phyloP scores from a whole-genome alignment of 2,329 filamentous ascomycete species.

The Penicillium sp. region DNA sequence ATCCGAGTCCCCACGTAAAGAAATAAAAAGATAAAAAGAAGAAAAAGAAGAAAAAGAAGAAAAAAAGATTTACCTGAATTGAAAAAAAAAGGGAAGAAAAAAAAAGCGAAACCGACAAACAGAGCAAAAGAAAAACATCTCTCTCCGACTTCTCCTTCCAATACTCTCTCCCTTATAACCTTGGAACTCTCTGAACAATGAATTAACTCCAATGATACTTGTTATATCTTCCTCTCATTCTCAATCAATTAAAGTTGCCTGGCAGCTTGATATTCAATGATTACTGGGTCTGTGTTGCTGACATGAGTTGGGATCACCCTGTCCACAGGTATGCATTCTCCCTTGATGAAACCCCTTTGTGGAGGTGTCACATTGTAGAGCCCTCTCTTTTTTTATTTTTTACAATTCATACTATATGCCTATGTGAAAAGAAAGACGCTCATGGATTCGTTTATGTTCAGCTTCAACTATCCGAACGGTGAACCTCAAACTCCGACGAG shows the following conservation, averaged over 20 bases:
- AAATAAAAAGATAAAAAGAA: constrained; percentile 17
- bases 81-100: constrained; percentile 8
- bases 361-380: constrained; percentile 12
- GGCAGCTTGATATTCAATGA: constrained; percentile 38
- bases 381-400: not conserved
- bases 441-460: constrained; percentile 35
- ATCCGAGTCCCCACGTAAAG: constrained; percentile 15
- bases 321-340: constrained; percentile 42
- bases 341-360: constrained; percentile 13
- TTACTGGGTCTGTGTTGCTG: constrained; percentile 36
- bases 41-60: constrained; percentile 3
- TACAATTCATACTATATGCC: constrained; percentile 2
- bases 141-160: constrained; percentile 9
- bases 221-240: not conserved
- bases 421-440: constrained; percentile 19
- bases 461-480: constrained; percentile 46
- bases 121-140: constrained; percentile 39
- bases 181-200: not conserved
- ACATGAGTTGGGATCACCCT: constrained; percentile 49
- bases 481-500: constrained; percentile 48
- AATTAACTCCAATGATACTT: constrained; percentile 5
- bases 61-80: not conserved
- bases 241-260: constrained; percentile 31
- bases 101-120: constrained; percentile 27
- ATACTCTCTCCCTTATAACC: constrained; percentile 3